Evolutionary conservation across 1,284 basidiomycete species (phyloP).

Genomic region (Melampsora americana): DNA sequence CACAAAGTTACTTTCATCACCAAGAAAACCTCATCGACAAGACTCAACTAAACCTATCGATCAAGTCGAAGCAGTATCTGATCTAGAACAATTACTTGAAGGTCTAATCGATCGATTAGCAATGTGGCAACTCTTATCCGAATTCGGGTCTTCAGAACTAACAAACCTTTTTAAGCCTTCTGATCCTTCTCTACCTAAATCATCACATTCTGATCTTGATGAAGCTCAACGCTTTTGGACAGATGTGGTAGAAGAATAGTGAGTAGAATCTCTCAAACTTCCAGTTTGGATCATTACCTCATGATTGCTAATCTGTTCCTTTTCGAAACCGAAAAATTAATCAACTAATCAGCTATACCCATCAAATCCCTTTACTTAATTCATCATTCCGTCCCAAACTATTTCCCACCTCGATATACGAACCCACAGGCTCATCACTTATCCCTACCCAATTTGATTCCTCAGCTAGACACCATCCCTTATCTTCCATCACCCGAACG

Average conservation of each 20-base stretch:
- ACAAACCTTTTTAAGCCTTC: neutral
- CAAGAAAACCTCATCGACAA: conserved; percentile 12
- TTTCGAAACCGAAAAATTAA: neutral
- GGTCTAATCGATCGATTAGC: conserved; percentile 36
- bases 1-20: conserved; percentile 26
- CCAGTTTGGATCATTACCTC: too few species aligned
- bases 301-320: too few species aligned
- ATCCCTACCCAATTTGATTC: conserved; percentile 19
- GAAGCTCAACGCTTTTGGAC: conserved; percentile 37
- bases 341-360: conserved; percentile 32
- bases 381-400: conserved; percentile 41
- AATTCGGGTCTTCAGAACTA: conserved; percentile 7
- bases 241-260: conserved; percentile 41
- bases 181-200: neutral
- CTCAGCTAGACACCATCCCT: neutral
- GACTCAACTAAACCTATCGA: neutral
- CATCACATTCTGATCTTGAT: conserved; percentile 20
- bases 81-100: conserved; percentile 28
- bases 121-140: conserved; percentile 40
- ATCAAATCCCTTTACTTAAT: conserved; percentile 20
- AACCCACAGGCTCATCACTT: conserved; percentile 19
- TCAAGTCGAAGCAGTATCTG: conserved; percentile 2
- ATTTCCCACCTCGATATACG: conserved; percentile 37
- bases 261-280: neutral
- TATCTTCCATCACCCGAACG: neutral